Evolutionary conservation across 352 stramenopile species (phyloP).

Genomic region (Globisporangium perplexum): DNA sequence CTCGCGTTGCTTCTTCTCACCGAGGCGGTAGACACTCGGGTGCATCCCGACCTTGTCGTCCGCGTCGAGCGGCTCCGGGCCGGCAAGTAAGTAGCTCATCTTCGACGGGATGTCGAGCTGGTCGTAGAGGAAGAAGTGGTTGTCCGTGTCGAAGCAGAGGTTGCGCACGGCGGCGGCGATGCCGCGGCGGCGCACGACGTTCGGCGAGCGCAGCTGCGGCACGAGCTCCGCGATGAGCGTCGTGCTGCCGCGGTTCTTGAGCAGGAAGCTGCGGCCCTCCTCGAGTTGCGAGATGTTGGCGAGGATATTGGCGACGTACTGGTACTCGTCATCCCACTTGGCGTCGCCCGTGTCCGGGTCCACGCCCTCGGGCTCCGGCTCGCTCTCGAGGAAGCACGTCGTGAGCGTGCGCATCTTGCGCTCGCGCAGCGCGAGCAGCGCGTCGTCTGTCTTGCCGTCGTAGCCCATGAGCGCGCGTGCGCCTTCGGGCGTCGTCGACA

Average conservation of each 20-base stretch:
- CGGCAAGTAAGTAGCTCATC: constrained; percentile 66
- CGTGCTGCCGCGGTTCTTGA: constrained; percentile 64
- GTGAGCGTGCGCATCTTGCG: constrained; percentile 79
- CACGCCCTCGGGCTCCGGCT: constrained; percentile 73
- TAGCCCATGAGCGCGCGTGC: constrained; percentile 62
- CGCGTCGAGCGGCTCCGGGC: constrained; percentile 66
- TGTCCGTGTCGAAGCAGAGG: constrained; percentile 85
- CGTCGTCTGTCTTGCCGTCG: constrained; percentile 37
- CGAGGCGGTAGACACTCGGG: constrained; percentile 64
- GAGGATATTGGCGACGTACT: constrained; percentile 84
- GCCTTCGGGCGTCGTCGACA: constrained; percentile 65
- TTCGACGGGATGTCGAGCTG: constrained; percentile 79
- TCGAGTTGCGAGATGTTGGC: constrained; percentile 83
- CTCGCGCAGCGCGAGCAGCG: constrained; percentile 53
- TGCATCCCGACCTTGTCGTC: constrained; percentile 83
- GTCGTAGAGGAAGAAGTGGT: constrained; percentile 86
- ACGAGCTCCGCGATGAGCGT: constrained; percentile 61
- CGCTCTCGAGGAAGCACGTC: constrained; percentile 57
- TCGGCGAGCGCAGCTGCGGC: constrained; percentile 75
- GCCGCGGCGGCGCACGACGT: constrained; percentile 73
- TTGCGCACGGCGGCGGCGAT: constrained; percentile 68
- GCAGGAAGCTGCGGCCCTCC: constrained; percentile 68
- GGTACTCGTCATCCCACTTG: constrained; percentile 86
- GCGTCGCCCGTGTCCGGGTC: constrained; percentile 62
- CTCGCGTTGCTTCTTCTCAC: constrained; percentile 82